phyloP scores from a whole-genome alignment of 2,329 filamentous ascomycete species.

The Cercospora zeae-maydis region DNA sequence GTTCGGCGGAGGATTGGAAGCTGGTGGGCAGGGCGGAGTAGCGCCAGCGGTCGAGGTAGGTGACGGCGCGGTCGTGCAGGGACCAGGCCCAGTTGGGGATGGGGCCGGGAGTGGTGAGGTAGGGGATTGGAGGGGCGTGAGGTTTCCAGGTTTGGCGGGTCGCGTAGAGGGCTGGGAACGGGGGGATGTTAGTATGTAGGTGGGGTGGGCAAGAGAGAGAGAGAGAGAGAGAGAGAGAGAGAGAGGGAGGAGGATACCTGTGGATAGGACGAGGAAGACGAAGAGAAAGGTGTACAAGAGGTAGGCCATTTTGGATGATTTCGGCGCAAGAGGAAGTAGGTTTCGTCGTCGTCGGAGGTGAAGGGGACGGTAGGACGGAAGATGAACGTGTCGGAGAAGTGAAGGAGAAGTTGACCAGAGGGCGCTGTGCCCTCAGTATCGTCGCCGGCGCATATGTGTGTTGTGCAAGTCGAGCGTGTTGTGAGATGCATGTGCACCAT shows the following conservation, averaged over 20 bases:
- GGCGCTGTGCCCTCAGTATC: slow-evolving; percentile 10
- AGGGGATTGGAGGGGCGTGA: slow-evolving; percentile 58
- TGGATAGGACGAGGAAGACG: slow-evolving; percentile 66
- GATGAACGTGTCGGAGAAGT: not conserved
- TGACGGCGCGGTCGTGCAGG: slow-evolving; percentile 40
- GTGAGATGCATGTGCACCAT: not conserved
- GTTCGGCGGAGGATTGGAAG: slow-evolving; percentile 82
- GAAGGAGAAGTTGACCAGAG: not conserved
- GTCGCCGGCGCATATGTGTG: slow-evolving; percentile 10
- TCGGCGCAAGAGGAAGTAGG: not conserved
- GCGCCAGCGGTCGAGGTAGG: slow-evolving; percentile 47
- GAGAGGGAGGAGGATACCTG: too few species aligned
- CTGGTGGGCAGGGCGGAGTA: slow-evolving; percentile 71
- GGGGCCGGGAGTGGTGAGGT: slow-evolving; percentile 45
- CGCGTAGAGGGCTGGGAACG: slow-evolving; percentile 64
- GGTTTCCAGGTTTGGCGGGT: slow-evolving; percentile 75
- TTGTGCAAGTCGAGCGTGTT: not conserved
- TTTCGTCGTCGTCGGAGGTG: too few species aligned
- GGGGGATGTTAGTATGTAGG: slow-evolving; percentile 8
- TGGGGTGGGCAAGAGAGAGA: slow-evolving; percentile 3
- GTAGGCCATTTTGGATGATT: slow-evolving; percentile 62
- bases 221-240: too few species aligned
- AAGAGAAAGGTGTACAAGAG: slow-evolving; percentile 75
- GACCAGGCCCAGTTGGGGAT: slow-evolving; percentile 55
- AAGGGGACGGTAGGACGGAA: slow-evolving; percentile 3